Evolutionary conservation across 176 grass and related monocot species (phyloP), one percentile per base, ranked within the genome.

Genomic region (Bolboschoenus planiculmis): DNA sequence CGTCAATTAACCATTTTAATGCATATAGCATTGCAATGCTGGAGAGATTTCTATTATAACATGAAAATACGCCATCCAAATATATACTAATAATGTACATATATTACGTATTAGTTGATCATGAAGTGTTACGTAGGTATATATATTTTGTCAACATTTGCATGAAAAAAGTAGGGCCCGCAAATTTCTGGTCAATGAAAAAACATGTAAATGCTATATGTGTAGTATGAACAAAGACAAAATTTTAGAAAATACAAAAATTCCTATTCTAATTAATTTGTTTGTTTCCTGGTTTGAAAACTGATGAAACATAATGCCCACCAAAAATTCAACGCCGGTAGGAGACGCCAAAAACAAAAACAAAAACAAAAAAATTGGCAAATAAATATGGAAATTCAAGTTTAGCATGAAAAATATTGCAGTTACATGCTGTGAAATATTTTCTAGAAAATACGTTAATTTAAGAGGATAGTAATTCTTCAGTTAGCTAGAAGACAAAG

Each of bases 61-160:
- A 66, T 21, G 7, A 21, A 39, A 23, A 7, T 80, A 1, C 40
- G 21, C 21, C 0, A 7, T 46, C 39, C 68, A 67, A 39, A 67
- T 18, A 67, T 37, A n/a, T 36, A 46, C 40, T 24, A 1, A 42
- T 39, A 2, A 70, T 0, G 3, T 26, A 37, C 15, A 39, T 66
- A 42, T 15, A 35, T 15, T 53, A 72, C n/a, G 66, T 21, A 29
- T 53, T 78, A 50, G 4, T 10, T 27, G 1, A 15, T 35, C 14
- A 10, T 56, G 4, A 58, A 80, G 5, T 56, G 4, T 59, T 59
- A 13, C 23, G 5, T 40, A 34, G 0, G 35, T 23, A 55, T 7
- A n/a, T 80, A 81, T 43, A 57, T 26, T 81, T 81, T 59, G 78
- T 81, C 53, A 7, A 24, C 20, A 81, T 81, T 61, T 81, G 78